A percentile compares a stretch with the other conserved stretches of the same genome.
Conservation (phyloP, 441 rosid species). For the Kokia cookei region DNA sequence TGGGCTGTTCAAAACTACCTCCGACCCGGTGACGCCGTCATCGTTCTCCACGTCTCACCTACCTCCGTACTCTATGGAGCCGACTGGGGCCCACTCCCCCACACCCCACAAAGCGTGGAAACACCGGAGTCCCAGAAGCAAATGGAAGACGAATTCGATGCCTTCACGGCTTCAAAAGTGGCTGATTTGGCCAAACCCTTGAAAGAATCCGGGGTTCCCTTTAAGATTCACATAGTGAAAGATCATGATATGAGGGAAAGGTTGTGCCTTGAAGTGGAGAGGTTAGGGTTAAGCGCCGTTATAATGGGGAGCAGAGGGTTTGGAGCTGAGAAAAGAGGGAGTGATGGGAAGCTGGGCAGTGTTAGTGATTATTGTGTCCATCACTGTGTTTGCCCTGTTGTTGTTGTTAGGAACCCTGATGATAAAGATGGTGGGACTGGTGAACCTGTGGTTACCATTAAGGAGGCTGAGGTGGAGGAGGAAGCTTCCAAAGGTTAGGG, state of each 20-base stretch:
- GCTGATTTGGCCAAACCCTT: constrained; percentile 73
- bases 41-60: constrained; percentile 88
- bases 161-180: constrained; percentile 58
- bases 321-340: constrained; percentile 64
- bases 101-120: not conserved
- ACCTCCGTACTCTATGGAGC: constrained; percentile 91
- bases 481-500: constrained; percentile 32
- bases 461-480: constrained; percentile 35
- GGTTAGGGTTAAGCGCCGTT: constrained; percentile 74
- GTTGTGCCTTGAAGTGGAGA: constrained; percentile 82
- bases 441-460: constrained; percentile 40
- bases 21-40: constrained; percentile 91
- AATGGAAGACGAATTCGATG: constrained; percentile 68
- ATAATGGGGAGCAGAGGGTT: constrained; percentile 89
- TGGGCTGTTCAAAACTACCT: constrained; percentile 83
- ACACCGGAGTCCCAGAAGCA: constrained; percentile 28
- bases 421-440: constrained; percentile 47
- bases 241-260: constrained; percentile 95
- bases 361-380: constrained; percentile 90
- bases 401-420: constrained; percentile 73
- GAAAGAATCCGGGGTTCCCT: constrained; percentile 70
- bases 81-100: constrained; percentile 91
- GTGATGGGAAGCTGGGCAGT: constrained; percentile 73
- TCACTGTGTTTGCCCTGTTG: constrained; percentile 85
- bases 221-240: constrained; percentile 81